Base-by-base conservation (phyloP, 2,329 filamentous ascomycete species). In the Tolypocladium guangdongense region DNA sequence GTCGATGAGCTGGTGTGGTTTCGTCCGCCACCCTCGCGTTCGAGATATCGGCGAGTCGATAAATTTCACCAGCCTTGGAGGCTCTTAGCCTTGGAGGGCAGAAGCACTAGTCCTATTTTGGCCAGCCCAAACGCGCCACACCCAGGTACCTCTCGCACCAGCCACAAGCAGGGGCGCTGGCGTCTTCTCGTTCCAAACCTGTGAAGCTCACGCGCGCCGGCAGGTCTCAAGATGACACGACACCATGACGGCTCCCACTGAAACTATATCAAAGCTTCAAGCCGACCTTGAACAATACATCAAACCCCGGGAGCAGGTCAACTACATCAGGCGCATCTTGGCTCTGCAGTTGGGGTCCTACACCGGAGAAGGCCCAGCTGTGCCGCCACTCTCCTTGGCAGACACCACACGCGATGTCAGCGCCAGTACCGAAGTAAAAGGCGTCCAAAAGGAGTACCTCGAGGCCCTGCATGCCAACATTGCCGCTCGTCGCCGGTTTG, bases 301-400 rank as follows among this genome's bases (percentile, higher is more conserved):
- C 53, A 80, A 78, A 51, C 74, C 78, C 32, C 74, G 80, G 30
- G 79, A 83, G 54, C 78, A 85, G 58, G 73, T 76, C 49, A 70
- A 75, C 37, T 77, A 78, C 48, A 78, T 85, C 53, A 74, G 79
- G 56, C 77, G 76, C 50, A 68, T 82, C 33, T 62, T 83, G 47
- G 74, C 78, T 43, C 71, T 78, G 22, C 74, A 83, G 57, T 68
- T 86, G 5, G 74, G 73, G 32, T 71, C 75, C 24, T 74, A 71
- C 57, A 62, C 78, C 20, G 67, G 73, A 18, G 67, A 72, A 55
- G 71, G 68, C n/a, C 65, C 71, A 32, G 63, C 73, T 49, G 66
- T 65, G 45, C 70, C 68, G 24, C 76, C 76, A 12, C 64, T 82
- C 24, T 75, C 78, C 18, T 72, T 85, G 12, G 62, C 74, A 38